Conservation (phyloP, 805 yeast genomes). For the Teunomyces aglyptinius region DNA sequence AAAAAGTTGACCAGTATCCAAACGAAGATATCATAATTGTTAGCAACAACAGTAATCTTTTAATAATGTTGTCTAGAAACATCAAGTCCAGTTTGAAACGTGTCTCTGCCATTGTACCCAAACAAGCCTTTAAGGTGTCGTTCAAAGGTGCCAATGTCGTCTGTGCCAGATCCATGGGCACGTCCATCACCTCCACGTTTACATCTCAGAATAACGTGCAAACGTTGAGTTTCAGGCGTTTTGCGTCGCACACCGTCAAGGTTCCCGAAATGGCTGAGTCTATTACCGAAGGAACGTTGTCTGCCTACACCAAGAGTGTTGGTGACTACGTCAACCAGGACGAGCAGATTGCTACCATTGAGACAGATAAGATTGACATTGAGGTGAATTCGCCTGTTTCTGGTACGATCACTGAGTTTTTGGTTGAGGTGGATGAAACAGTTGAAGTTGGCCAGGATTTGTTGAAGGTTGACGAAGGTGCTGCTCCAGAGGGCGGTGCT, state of each 20-base stretch:
- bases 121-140: slow-evolving; percentile 7
- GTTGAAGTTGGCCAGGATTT: slow-evolving; percentile 95
- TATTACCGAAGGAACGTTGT: slow-evolving; percentile 91
- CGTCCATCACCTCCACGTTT: slow-evolving; percentile 10
- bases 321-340: slow-evolving; percentile 88
- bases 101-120: slow-evolving; percentile 17
- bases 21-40: slow-evolving; percentile 1
- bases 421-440: slow-evolving; percentile 84
- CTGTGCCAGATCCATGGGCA: slow-evolving; percentile 18
- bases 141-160: slow-evolving; percentile 14
- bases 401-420: slow-evolving; percentile 83
- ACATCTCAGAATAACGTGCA: slow-evolving; percentile 7
- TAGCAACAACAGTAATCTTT: neutral
- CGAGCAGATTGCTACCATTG: slow-evolving; percentile 93
- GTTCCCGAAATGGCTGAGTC: slow-evolving; percentile 99
- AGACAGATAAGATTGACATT: slow-evolving; percentile 97
- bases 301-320: slow-evolving; percentile 62
- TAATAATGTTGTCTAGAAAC: slow-evolving; percentile 34
- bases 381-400: slow-evolving; percentile 93
- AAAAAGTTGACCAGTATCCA: slow-evolving; percentile 4
- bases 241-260: slow-evolving; percentile 56
- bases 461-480: slow-evolving; percentile 79
- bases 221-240: slow-evolving; percentile 30
- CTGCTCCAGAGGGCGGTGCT: slow-evolving; percentile 61
- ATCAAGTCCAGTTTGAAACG: slow-evolving; percentile 29